These are phyloP conservation scores for Diaporthe citriasiana DNA, from an alignment of 2,329 filamentous ascomycete species.

Conservation along the genomic window DNA sequence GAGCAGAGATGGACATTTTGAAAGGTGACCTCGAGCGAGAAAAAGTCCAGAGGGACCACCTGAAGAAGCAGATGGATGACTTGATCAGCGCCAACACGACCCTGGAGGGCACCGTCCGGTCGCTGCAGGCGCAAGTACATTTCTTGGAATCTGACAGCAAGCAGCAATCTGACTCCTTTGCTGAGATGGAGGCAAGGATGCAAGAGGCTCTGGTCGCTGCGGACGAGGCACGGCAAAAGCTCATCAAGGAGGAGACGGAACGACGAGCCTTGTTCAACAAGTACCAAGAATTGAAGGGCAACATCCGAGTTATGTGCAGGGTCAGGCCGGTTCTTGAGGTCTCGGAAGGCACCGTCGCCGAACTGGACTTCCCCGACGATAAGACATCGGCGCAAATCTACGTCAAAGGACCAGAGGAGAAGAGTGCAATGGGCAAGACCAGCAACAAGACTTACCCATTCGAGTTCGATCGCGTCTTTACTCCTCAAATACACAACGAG, in stretches of 20 bases:
- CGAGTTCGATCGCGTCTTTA: slow-evolving; percentile 93
- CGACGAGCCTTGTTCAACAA: slow-evolving; percentile 96
- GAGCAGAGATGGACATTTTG: slow-evolving; percentile 61
- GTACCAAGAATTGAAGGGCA: slow-evolving; percentile 97
- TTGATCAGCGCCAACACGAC: slow-evolving; percentile 72
- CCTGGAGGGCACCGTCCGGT: slow-evolving; percentile 81
- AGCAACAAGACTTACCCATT: slow-evolving; percentile 87
- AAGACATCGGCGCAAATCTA: slow-evolving; percentile 91
- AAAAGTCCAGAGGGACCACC: slow-evolving; percentile 69
- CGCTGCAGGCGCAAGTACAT: slow-evolving; percentile 84
- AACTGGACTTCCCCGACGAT: slow-evolving; percentile 84
- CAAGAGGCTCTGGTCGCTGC: slow-evolving; percentile 81
- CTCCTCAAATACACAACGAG: slow-evolving; percentile 80
- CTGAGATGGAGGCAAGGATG: slow-evolving; percentile 83
- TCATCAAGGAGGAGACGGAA: slow-evolving; percentile 91
- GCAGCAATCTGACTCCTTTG: slow-evolving; percentile 88
- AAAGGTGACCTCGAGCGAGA: slow-evolving; percentile 72
- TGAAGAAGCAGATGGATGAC: slow-evolving; percentile 69
- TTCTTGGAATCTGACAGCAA: slow-evolving; percentile 93
- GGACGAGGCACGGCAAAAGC: slow-evolving; percentile 80
- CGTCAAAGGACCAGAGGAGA: slow-evolving; percentile 86
- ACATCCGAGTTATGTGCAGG: slow-evolving; percentile 98
- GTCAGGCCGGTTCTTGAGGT: slow-evolving; percentile 80
- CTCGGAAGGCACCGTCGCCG: slow-evolving; percentile 75
- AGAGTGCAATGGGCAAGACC: slow-evolving; percentile 81